Base-by-base conservation (phyloP, 176 grass and related monocot genomes). In the Tillandsia leiboldiana region DNA sequence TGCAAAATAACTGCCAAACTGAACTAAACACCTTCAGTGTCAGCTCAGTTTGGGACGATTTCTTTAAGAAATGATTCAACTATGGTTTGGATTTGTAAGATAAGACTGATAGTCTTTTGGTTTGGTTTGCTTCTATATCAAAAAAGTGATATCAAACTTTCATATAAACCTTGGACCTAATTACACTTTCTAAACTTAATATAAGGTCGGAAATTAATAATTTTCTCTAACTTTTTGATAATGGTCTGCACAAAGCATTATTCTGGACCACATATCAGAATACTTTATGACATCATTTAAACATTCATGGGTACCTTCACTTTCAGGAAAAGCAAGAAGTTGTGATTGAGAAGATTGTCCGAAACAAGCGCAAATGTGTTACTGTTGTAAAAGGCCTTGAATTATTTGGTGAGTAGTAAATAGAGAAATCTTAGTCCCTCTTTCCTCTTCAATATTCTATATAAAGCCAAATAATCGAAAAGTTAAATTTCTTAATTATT, bases 351-450 rank as follows among this genome's bases (percentile, higher is more conserved):
- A 99, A 99, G 90, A 99, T 99, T 83, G 84, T 99, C 63, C 95
- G 95, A 54, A 99, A 99, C 73, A 99, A 99, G 70, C 95, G 95
- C 63, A 99, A 99, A 80, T 99, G 90, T 84, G 95, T 99, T 15
- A 99, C 95, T 66, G 95, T 99, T 77, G 95, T 99, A 11, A 99
- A 99, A 68, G 95, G 95, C 65, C 87, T 99, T 8, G 95, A 99
- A 61, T 75, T 99, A 29, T 99, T 99, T 80, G 87, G 95, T 94
- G 63, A 80, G 95, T 77, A 26, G 0, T 67, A 9, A 70, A 80
- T 49, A 68, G 3, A 20, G 54, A 51, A 72, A 54, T n/a, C 48
- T 63, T 51, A n/a, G 18, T 51, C 14, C 22, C 10, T 53, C 11
- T 70, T 26, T 22, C 12, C 13, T 73, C n/a, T 72, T 72, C 54